These are phyloP conservation scores for Melocanna baccifera DNA, from an alignment of 176 grass and related monocot genomes.

Conservation along the genomic window DNA sequence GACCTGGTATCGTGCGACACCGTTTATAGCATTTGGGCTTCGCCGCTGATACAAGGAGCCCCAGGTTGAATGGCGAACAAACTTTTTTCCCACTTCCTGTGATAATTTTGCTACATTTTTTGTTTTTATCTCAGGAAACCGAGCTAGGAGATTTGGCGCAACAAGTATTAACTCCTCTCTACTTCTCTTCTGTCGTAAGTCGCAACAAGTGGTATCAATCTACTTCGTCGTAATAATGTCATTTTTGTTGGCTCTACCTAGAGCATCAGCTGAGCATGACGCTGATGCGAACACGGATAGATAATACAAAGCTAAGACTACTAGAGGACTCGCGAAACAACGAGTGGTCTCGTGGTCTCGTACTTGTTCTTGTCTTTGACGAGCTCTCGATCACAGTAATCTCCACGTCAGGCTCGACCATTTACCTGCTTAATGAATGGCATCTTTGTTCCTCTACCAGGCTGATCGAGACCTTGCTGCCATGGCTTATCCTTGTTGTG, in stretches of 20 bases:
- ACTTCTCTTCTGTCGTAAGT: neutral
- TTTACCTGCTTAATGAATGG: neutral
- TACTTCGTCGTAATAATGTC: neutral
- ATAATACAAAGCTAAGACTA: neutral
- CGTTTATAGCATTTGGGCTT: no score
- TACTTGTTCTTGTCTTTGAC: neutral
- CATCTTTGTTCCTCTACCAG: neutral
- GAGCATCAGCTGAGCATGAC: neutral
- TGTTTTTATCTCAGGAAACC: neutral
- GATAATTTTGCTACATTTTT: neutral
- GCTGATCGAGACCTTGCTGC: neutral
- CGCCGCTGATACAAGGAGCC: neutral
- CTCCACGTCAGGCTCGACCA: slow-evolving; percentile 8
- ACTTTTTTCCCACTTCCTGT: neutral
- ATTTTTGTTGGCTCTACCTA: no score
- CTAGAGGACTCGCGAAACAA: neutral
- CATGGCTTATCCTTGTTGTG: neutral
- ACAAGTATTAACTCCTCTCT: neutral
- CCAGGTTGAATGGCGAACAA: neutral
- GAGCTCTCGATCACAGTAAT: neutral
- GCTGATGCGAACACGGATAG: neutral
- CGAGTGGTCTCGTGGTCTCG: neutral
- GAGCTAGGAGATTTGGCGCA: no score
- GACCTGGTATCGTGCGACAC: no score
- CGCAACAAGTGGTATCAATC: no score